Evolutionary conservation across 768 basidiomycete species (phyloP), one percentile per base, ranked within the genome.

Genomic region (Collybia sordida): DNA sequence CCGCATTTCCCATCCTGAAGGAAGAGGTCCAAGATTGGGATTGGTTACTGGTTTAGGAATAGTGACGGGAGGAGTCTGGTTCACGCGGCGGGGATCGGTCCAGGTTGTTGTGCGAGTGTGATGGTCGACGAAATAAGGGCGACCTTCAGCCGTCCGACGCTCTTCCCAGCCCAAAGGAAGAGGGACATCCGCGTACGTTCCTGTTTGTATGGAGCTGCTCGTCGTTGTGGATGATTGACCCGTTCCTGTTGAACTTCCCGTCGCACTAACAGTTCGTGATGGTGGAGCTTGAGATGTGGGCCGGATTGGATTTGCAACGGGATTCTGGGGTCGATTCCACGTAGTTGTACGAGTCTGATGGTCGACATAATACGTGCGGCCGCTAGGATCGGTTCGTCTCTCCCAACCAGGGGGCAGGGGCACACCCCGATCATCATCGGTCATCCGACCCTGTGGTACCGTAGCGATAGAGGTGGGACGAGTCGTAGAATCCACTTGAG

Each of bases 1-100:
- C 17, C 93, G 80, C 93, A 95, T 95, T 70, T 96, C 93, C 93
- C 93, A 96, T 52, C 93, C 93, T 39, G 86, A 88, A 4, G 93
- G 93, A 31, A 96, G 75, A 6, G 89, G 83, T 0, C 93, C 93
- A 15, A 93, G 80, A 55, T 86, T 74, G 54, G 83, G 67, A 49
- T 73, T 80, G 57, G 82, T 66, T 48, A 76, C 70, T 47, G 73
- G 75, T 21, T 81, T 63, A 14, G 73, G 57, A 59, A 80, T 59
- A 51, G 79, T 71, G 57, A 80, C 60, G 53, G 81, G 61, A 56
- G 79, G 58, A 58, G 72, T 73, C 55, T 79, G 79, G 23, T 77
- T 78, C 11, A 58, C 60, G 17, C 85, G 79, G 41, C 93, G 81
- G 3, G 93, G 93, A 66, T 96, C 93, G 18, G 82, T 85, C 93